Evolutionary conservation across 345 rosid genomes (phyloP).

Genomic region (Eucalyptus grandis): DNA sequence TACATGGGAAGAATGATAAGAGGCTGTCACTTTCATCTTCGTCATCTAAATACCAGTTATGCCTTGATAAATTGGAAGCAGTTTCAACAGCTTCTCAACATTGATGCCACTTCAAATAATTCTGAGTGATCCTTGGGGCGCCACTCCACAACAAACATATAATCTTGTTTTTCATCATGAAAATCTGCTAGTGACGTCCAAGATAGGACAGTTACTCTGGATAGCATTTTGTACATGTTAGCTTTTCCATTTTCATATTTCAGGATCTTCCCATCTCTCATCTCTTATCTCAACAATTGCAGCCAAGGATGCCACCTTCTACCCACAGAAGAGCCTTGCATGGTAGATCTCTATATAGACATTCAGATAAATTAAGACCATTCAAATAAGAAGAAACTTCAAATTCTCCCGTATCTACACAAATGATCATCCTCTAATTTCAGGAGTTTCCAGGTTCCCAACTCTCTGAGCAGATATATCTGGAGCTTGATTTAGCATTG

Average conservation of each 20-base stretch:
- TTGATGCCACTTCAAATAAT: no score
- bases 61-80: no score
- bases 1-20: no score
- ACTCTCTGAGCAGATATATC: conserved; percentile 63
- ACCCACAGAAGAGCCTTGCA: conserved; percentile 86
- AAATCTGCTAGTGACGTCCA: conserved; percentile 78
- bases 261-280: conserved; percentile 56
- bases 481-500: conserved; percentile 32
- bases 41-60: no score
- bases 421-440: conserved; percentile 52
- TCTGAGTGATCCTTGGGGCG: no score
- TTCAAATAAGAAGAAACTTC: conserved; percentile 39
- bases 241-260: conserved; percentile 60
- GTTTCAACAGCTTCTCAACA: no score
- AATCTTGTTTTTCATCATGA: background rate
- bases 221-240: conserved; percentile 50
- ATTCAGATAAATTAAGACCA: conserved; percentile 46
- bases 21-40: no score
- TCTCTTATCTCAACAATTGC: conserved; percentile 72
- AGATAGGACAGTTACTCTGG: conserved; percentile 83
- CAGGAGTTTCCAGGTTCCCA: conserved; percentile 56
- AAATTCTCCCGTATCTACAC: conserved; percentile 82
- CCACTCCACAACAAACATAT: no score
- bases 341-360: conserved; percentile 66
- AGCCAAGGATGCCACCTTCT: conserved; percentile 60